Conservation (phyloP, 2,329 filamentous ascomycete species). For the Colletotrichum sp. region DNA sequence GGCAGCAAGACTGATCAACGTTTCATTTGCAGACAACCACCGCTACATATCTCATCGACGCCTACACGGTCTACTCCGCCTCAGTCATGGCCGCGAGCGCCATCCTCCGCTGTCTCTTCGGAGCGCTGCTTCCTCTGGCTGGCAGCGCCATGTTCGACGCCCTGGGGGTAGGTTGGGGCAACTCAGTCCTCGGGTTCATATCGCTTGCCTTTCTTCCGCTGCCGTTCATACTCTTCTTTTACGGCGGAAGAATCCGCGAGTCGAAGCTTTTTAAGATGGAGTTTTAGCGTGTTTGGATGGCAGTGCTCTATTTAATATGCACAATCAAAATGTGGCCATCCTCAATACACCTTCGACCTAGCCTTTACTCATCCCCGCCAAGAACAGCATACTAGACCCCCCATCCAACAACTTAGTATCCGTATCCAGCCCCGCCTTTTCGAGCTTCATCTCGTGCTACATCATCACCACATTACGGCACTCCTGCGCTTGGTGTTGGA, state of each 20-base stretch:
- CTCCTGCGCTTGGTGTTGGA: neutral
- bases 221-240: constrained; percentile 48
- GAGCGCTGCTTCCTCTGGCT: constrained; percentile 56
- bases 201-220: constrained; percentile 49
- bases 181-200: constrained; percentile 46
- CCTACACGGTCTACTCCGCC: constrained; percentile 63
- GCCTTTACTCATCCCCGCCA: too few relatives aligned
- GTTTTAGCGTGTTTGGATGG: neutral
- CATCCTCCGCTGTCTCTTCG: constrained; percentile 54
- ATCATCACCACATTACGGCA: neutral
- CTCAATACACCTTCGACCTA: too few relatives aligned
- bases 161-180: constrained; percentile 62
- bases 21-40: neutral
- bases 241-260: constrained; percentile 40
- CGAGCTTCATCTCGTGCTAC: neutral
- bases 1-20: neutral
- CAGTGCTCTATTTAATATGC: too few relatives aligned
- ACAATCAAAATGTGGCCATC: too few relatives aligned
- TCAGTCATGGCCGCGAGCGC: constrained; percentile 70
- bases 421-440: neutral
- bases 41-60: constrained; percentile 57
- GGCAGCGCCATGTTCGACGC: constrained; percentile 54
- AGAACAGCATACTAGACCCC: neutral
- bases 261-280: neutral
- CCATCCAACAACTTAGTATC: neutral